These are phyloP conservation scores for Mycena floridula DNA, from an alignment of 768 basidiomycete genomes.

Conservation along the genomic window DNA sequence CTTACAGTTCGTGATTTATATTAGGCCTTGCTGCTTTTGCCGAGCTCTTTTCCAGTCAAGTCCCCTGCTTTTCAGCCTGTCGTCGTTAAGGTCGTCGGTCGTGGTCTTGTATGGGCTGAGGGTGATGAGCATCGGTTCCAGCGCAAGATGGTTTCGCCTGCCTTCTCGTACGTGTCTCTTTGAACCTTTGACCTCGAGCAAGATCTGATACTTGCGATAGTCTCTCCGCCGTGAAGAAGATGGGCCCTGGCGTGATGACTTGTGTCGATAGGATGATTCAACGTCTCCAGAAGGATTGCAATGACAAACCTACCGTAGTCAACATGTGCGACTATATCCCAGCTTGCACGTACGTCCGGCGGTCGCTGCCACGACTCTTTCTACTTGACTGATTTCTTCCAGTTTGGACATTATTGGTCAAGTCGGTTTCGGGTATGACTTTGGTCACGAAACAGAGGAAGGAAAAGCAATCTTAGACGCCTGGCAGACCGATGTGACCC, in stretches of 20 bases:
- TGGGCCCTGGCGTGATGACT: too few relatives aligned
- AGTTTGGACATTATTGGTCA: conserved; percentile 11
- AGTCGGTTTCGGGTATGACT: conserved; percentile 28
- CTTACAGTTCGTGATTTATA: conserved; percentile 12
- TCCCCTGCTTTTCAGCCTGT: conserved; percentile 14
- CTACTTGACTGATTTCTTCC: background rate
- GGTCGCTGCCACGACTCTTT: background rate
- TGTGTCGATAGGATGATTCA: too few relatives aligned
- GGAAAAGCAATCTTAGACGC: conserved; percentile 3
- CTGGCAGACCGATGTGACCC: conserved; percentile 2
- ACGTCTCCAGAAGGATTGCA: too few relatives aligned
- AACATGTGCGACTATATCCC: conserved; percentile 1
- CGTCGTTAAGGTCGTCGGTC: conserved; percentile 19
- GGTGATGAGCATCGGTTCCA: conserved; percentile 19
- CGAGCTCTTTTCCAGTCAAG: conserved; percentile 1
- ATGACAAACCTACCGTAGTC: too few relatives aligned
- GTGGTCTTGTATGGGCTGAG: conserved; percentile 21
- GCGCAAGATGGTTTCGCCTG: conserved; percentile 18
- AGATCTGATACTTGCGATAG: too few relatives aligned
- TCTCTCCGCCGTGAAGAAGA: too few relatives aligned
- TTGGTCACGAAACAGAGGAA: conserved; percentile 8
- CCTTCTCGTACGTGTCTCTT: conserved; percentile 21
- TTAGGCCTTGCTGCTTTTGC: conserved; percentile 3
- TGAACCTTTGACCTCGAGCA: too few relatives aligned
- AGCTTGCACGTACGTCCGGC: conserved; percentile 3